A percentile compares a stretch with the other conserved stretches of the same genome.
Conservation (phyloP, 495 filamentous ascomycete genomes). For the Ascodesmis nigricans region DNA sequence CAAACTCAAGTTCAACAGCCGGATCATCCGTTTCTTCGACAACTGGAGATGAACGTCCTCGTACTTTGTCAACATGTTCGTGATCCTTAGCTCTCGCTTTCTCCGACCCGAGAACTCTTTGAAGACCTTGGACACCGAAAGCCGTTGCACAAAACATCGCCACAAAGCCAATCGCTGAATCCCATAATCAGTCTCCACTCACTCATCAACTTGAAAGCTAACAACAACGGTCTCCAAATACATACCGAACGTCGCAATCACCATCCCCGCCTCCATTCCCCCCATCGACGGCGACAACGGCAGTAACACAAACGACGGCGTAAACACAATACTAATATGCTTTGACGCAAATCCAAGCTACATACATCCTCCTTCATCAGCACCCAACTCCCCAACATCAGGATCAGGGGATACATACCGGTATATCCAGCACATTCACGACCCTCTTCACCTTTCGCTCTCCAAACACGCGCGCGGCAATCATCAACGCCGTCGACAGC, state of each 20-base stretch:
- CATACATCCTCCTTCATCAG: neutral
- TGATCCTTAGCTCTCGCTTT: no score
- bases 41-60: no score
- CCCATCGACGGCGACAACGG: conserved; percentile 31
- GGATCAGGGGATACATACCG: conserved; percentile 22
- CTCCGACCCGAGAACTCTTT: conserved; percentile 28
- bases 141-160: conserved; percentile 27
- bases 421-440: conserved; percentile 28
- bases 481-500: conserved; percentile 27
- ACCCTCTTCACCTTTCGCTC: conserved; percentile 26
- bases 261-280: conserved; percentile 31
- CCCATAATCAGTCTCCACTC: neutral
- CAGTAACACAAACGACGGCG: conserved; percentile 32
- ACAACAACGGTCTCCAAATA: neutral
- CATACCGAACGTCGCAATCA: conserved; percentile 32
- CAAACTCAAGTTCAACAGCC: no score
- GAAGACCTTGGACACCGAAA: conserved; percentile 29
- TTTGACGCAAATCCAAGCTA: conserved; percentile 33
- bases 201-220: neutral
- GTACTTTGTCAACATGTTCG: no score
- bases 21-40: neutral
- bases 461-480: conserved; percentile 26
- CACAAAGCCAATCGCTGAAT: conserved; percentile 30
- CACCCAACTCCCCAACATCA: neutral
- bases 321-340: conserved; percentile 35